Evolutionary conservation across 768 basidiomycete species (phyloP).

Genomic region (Dacryopinax spathularia): DNA sequence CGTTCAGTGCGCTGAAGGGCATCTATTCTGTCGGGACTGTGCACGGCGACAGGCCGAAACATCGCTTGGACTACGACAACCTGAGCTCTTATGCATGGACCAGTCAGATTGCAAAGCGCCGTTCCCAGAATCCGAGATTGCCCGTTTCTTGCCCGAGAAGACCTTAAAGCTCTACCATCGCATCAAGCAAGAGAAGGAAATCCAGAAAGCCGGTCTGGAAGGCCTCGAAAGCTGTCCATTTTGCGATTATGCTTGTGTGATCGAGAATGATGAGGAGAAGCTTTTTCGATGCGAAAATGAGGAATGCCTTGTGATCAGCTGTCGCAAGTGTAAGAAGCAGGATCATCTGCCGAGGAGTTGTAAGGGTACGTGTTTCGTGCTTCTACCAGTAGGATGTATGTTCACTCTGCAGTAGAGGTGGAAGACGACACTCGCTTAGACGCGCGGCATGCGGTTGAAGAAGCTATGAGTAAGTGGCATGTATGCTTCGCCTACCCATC

Average conservation of each 20-base stretch:
- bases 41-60: constrained; percentile 53
- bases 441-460: constrained; percentile 66
- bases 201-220: constrained; percentile 62
- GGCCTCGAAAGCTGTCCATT: constrained; percentile 81
- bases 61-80: constrained; percentile 33
- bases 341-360: constrained; percentile 75
- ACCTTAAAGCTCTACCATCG: constrained; percentile 46
- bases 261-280: constrained; percentile 53
- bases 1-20: constrained; percentile 79
- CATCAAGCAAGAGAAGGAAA: constrained; percentile 60
- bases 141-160: constrained; percentile 50
- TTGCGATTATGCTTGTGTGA: constrained; percentile 75
- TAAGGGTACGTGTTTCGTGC: constrained; percentile 35
- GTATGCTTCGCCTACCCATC: not conserved
- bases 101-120: constrained; percentile 45
- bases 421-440: constrained; percentile 63
- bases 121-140: constrained; percentile 57
- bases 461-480: constrained; percentile 67
- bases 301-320: constrained; percentile 63
- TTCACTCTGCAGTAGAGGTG: constrained; percentile 35
- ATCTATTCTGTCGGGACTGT: constrained; percentile 71
- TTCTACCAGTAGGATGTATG: constrained; percentile 2
- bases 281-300: constrained; percentile 38
- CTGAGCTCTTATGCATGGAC: constrained; percentile 62
- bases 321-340: constrained; percentile 65